These are phyloP conservation scores for Sporothrix luriei DNA, from an alignment of 2,329 filamentous ascomycete genomes.

Conservation along the genomic window DNA sequence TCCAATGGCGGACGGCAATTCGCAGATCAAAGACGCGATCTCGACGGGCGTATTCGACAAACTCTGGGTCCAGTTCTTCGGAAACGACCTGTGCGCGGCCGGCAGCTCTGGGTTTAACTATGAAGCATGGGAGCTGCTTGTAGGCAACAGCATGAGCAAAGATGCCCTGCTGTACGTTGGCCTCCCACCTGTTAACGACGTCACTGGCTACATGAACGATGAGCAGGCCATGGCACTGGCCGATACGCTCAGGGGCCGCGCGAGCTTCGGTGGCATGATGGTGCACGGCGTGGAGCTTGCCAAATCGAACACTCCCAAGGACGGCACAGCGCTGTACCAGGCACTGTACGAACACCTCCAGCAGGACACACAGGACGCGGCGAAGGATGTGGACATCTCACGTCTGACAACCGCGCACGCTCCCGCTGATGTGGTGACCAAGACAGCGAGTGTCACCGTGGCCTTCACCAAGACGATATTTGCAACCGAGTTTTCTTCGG, in stretches of 20 bases:
- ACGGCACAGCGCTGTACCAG: constrained; percentile 10
- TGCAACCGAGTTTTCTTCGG: neutral
- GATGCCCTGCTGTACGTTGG: constrained; percentile 27
- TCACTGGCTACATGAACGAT: neutral
- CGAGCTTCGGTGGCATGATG: constrained; percentile 26
- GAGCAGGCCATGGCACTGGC: constrained; percentile 6
- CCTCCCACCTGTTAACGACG: neutral
- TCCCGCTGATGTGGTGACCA: neutral
- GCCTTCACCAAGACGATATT: neutral
- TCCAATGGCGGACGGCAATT: constrained; percentile 16
- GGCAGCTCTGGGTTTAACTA: constrained; percentile 23
- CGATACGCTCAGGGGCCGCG: constrained; percentile 14
- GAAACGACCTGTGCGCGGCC: constrained; percentile 23
- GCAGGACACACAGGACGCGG: neutral
- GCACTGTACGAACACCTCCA: constrained; percentile 22
- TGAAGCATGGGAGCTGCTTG: constrained; percentile 17
- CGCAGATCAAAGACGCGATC: constrained; percentile 23
- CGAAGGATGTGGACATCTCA: neutral
- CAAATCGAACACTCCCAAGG: neutral
- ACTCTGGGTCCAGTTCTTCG: constrained; percentile 27
- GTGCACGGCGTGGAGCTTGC: constrained; percentile 21
- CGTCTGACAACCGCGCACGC: neutral
- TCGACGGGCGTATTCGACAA: constrained; percentile 9
- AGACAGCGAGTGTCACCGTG: neutral
- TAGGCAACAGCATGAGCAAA: constrained; percentile 5